Percentiles rank a stretch among this genome's conserved stretches.
Conservation (phyloP, 2,329 filamentous ascomycete species). For the Coniochaeta sp. region DNA sequence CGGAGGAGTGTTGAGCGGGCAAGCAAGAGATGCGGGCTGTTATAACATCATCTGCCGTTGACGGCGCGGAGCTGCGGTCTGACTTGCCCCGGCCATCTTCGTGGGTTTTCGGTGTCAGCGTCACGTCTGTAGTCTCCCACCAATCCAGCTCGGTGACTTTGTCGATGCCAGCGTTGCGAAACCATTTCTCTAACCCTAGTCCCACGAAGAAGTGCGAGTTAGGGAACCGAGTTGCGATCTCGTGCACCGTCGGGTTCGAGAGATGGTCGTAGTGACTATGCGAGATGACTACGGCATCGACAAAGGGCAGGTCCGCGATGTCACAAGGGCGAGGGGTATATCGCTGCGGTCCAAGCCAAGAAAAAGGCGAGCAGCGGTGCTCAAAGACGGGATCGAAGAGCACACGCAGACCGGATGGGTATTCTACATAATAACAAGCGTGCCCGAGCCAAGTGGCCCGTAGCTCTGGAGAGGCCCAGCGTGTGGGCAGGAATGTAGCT, state of each 20-base stretch:
- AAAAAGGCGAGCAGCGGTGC: conserved; percentile 73
- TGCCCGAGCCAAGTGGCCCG: conserved; percentile 93
- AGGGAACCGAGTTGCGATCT: conserved; percentile 64
- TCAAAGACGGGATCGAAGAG: conserved; percentile 94
- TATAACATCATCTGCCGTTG: conserved; percentile 39
- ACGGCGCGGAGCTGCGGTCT: conserved; percentile 12
- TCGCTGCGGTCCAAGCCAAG: conserved; percentile 63
- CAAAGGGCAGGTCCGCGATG: conserved; percentile 66
- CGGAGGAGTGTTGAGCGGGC: conserved; percentile 77
- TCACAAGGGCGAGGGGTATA: conserved; percentile 72
- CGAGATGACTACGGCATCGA: conserved; percentile 74
- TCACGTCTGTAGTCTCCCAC: conserved; percentile 83
- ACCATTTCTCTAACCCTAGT: conserved; percentile 77
- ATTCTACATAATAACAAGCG: conserved; percentile 89
- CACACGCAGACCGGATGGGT: conserved; percentile 75
- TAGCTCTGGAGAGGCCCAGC: conserved; percentile 49
- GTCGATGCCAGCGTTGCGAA: conserved; percentile 58
- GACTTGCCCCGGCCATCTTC: conserved; percentile 16
- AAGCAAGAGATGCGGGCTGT: conserved; percentile 68
- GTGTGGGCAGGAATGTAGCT: conserved; percentile 57
- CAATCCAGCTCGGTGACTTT: conserved; percentile 89
- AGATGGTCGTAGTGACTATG: conserved; percentile 95
- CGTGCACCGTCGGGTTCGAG: conserved; percentile 64
- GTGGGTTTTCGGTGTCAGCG: conserved; percentile 30
- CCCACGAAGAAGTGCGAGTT: conserved; percentile 84